Evolutionary conservation across 1,139 yeast genomes (phyloP).

Genomic region (Scheffersomyces quercinus): DNA sequence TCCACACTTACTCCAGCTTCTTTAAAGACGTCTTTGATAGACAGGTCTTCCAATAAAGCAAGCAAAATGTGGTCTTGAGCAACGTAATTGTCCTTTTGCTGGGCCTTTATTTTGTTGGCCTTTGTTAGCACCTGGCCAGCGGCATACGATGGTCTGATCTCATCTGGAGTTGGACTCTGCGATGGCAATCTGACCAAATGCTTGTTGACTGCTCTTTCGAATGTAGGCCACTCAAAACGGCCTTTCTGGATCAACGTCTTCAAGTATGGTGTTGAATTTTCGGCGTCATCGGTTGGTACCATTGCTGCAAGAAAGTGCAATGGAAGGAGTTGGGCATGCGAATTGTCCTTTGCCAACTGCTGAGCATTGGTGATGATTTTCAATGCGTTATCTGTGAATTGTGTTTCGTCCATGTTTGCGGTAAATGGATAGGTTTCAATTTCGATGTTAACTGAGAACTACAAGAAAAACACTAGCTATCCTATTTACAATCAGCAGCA

Average conservation of each 20-base stretch:
- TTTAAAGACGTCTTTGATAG: slow-evolving; percentile 72
- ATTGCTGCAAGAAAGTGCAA: slow-evolving; percentile 90
- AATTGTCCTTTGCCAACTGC: slow-evolving; percentile 78
- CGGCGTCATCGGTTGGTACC: slow-evolving; percentile 71
- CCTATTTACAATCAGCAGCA: background rate
- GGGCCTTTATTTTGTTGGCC: slow-evolving; percentile 73
- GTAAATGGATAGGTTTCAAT: background rate
- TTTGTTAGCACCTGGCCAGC: slow-evolving; percentile 68
- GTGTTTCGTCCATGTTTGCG: slow-evolving; percentile 57
- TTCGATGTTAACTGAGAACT: background rate
- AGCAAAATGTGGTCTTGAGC: slow-evolving; percentile 93
- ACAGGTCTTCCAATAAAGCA: slow-evolving; percentile 78
- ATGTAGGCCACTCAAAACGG: slow-evolving; percentile 80
- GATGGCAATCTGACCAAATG: slow-evolving; percentile 82
- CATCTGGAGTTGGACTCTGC: slow-evolving; percentile 84
- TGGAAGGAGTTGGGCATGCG: slow-evolving; percentile 82
- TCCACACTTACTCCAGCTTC: slow-evolving; percentile 70
- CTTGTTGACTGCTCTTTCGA: slow-evolving; percentile 79
- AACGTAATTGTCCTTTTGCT: slow-evolving; percentile 86
- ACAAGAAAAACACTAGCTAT: background rate
- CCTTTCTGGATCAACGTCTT: slow-evolving; percentile 87
- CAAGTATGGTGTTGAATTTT: slow-evolving; percentile 68
- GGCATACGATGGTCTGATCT: slow-evolving; percentile 67
- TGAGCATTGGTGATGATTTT: slow-evolving; percentile 77
- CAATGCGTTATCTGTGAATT: slow-evolving; percentile 92